Evolutionary conservation across 2,329 filamentous ascomycete species (phyloP), one percentile per base, ranked within the genome.

Genomic region (Fusarium sp.): DNA sequence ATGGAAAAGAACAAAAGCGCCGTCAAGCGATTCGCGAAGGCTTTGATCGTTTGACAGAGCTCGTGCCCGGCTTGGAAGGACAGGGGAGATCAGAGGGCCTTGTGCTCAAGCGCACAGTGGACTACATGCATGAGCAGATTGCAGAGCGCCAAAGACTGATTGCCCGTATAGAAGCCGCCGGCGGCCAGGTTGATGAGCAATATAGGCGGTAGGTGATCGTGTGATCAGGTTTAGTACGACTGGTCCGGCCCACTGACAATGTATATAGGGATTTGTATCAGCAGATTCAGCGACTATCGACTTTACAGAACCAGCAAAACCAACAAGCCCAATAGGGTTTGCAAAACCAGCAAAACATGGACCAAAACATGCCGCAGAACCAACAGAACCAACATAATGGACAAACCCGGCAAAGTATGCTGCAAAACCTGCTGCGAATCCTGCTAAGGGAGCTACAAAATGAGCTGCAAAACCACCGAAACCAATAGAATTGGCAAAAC

Each of bases 71-170:
- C 1, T 85, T 97, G 56, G 88, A 93, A 74, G 94, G 94, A 1
- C 92, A 95, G 76, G 94, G 92, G 2, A 89, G 94, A 47, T 96
- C 93, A 70, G 94, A 97, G 79, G 93, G 92, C 29, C 85, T 94
- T 20, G 93, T 97, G n/a, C 84, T 97, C 24, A 89, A 90, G 68
- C 87, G 87, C 70, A 92, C 91, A 0, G 88, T 92, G 30, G 89
- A 91, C 16, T 91, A 86, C 68, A 90, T 92, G 76, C 84, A 84
- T 44, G 81, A 89, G 66, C 84, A 90, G 76, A 79, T 93, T 11
- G 81, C 84, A 50, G 86, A 88, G 77, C 84, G 91, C 20, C 84
- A 87, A 58, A 80, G 83, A 25, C 79, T 93, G 60, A 83, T 92
- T 56, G 81, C 84, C 27, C 82, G 86, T 65, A 85, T 91, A 43